A percentile compares a stretch with the other conserved stretches of the same genome.
phyloP scores from a whole-genome alignment of 2,329 filamentous ascomycete species.

The Trichoderma arundinaceum region DNA sequence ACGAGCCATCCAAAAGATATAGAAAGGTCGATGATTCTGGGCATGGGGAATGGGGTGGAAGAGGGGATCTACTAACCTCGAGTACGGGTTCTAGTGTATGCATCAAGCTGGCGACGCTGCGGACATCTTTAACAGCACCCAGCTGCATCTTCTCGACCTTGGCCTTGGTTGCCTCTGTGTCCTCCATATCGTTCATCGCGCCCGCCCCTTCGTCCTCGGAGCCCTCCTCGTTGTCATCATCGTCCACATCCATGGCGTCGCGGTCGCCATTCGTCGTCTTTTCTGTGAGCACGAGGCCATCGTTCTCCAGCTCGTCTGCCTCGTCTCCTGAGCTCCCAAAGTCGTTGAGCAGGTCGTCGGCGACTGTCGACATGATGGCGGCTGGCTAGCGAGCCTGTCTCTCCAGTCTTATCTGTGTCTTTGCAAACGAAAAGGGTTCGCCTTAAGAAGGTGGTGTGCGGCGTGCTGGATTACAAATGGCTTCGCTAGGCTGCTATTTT shows the following conservation, averaged over 20 bases:
- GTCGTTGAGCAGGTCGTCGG: conserved; percentile 89
- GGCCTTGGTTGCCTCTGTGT: conserved; percentile 73
- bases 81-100: conserved; percentile 80
- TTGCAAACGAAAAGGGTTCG: not conserved
- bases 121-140: conserved; percentile 74
- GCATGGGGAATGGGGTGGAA: conserved; percentile 35
- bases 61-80: conserved; percentile 66
- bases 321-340: conserved; percentile 71
- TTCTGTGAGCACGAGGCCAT: conserved; percentile 52
- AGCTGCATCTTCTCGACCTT: conserved; percentile 85
- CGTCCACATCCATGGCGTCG: conserved; percentile 62
- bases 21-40: conserved; percentile 34
- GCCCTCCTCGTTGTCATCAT: conserved; percentile 54
- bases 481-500: conserved; percentile 34
- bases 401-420: not conserved
- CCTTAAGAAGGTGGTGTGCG: not conserved
- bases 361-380: conserved; percentile 79
- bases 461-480: not conserved
- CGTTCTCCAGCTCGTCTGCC: conserved; percentile 65
- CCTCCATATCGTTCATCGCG: conserved; percentile 59
- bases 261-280: conserved; percentile 48
- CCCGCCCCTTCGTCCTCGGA: conserved; percentile 64
- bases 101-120: conserved; percentile 80
- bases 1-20: conserved; percentile 49
- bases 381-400: conserved; percentile 17